Base-by-base conservation (phyloP, 2,329 filamentous ascomycete genomes). In the Periconia digitata region DNA sequence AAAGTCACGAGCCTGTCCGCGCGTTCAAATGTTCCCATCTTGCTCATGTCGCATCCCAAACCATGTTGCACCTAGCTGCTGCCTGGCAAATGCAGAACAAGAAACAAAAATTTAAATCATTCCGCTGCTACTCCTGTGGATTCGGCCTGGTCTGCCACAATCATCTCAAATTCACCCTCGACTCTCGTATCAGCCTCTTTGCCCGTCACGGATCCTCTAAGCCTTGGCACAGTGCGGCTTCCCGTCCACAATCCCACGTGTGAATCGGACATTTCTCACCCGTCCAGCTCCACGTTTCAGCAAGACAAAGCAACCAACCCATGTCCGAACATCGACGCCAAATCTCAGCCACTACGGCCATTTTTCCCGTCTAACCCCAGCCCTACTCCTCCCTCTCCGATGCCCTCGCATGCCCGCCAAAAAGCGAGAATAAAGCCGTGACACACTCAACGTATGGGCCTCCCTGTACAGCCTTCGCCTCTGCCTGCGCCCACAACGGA, bases 401-500 rank as follows among this genome's bases (percentile, higher is more conserved):
- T n/a, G n/a, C n/a, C n/a, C 27, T 32, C 27, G 5, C 27, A 13
- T 15, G 27, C 27, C 10, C 27, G 27, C 27, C n/a, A 3, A 32
- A 32, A 47, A 40, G 52, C 51, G 53, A 55, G 47, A 49, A 50
- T 46, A 40, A 34, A 21, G 50, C 27, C 50, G 56, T 46, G 63
- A 68, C 47, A 69, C 67, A 53, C 58, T 47, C 42, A 52, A 59
- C 37, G 65, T 68, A 34, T 61, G 56, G 58, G 46, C 53, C 15
- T 23, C 41, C 38, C 12, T 32, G 52, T 55, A 58, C 60, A 64
- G 63, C 38, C 41, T 64, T 66, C 61, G 50, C 50, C 54, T 57
- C 60, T 54, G 27, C 10, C 54, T 61, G 58, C 47, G 60, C 62
- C 62, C 66, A 18, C 50, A 61, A 55, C 66, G 66, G 66, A 45